phyloP scores from a whole-genome alignment of 2,329 filamentous ascomycete species.

The Neocucurbitaria cava region DNA sequence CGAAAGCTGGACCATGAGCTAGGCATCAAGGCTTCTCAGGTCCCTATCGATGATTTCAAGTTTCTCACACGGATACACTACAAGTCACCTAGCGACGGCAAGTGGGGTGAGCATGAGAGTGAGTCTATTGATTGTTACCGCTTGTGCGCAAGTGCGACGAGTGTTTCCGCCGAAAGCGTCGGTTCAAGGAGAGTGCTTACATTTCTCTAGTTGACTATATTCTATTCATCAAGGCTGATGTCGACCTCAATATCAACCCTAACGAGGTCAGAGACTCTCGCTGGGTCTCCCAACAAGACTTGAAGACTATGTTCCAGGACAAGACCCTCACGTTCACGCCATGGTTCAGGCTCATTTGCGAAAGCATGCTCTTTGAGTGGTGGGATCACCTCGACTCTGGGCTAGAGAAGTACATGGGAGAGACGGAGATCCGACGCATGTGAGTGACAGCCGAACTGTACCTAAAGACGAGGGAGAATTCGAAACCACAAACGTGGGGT shows the following conservation, averaged over 20 bases:
- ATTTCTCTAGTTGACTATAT: conserved; percentile 85
- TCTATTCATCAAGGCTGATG: conserved; percentile 88
- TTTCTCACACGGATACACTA: conserved; percentile 98
- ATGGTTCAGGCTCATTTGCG: conserved; percentile 99
- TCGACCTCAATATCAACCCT: conserved; percentile 79
- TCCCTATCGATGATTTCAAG: conserved; percentile 87
- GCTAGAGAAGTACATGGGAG: conserved; percentile 84
- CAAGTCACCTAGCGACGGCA: conserved; percentile 93
- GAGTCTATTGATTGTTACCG: conserved; percentile 46
- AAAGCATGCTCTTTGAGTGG: conserved; percentile 98
- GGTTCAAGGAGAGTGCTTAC: conserved; percentile 25
- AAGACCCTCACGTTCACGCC: conserved; percentile 86
- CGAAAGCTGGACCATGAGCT: conserved; percentile 95
- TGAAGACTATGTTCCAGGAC: conserved; percentile 86
- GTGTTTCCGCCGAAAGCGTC: background rate
- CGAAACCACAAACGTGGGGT: background rate
- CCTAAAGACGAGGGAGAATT: background rate
- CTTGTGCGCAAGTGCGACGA: background rate
- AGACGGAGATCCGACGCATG: conserved; percentile 90
- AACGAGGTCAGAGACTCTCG: conserved; percentile 89
- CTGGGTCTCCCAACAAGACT: conserved; percentile 82
- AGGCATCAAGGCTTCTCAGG: conserved; percentile 86
- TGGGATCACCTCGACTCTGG: conserved; percentile 85
- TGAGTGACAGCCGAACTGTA: conserved; percentile 21
- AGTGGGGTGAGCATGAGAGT: conserved; percentile 99